Conservation (phyloP, 805 yeast genomes). For the Lachancea dasiensis region DNA sequence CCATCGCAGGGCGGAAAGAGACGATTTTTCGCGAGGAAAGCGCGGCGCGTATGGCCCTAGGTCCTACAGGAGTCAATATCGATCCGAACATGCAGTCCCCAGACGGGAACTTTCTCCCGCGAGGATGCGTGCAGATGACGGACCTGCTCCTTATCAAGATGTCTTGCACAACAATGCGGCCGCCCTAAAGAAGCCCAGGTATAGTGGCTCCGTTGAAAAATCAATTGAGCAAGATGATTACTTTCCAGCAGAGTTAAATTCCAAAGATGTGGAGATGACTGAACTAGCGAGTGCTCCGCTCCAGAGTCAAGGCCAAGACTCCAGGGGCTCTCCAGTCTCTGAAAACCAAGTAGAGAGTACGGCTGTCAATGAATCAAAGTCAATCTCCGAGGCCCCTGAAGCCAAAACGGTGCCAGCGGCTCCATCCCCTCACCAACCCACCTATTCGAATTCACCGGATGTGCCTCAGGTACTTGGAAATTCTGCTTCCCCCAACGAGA, state of each 20-base stretch:
- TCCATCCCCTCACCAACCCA: too few relatives aligned
- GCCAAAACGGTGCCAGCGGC: too few relatives aligned
- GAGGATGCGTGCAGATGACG: constrained; percentile 5
- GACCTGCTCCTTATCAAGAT: constrained; percentile 10
- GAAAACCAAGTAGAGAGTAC: too few relatives aligned
- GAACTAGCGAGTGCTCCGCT: too few relatives aligned
- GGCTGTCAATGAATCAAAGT: too few relatives aligned
- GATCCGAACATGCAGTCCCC: constrained; percentile 4
- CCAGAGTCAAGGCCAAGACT: too few relatives aligned
- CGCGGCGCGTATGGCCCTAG: constrained; percentile 8
- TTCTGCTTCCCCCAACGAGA: too few relatives aligned
- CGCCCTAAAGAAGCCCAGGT: constrained; percentile 3
- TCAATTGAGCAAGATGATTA: not conserved
- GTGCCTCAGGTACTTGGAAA: too few relatives aligned
- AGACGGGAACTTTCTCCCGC: constrained; percentile 9
- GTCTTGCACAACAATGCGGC: constrained; percentile 7
- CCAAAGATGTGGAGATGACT: constrained; percentile 1
- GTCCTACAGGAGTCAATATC: constrained; percentile 4
- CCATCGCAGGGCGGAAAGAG: not conserved
- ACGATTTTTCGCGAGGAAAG: constrained; percentile 1
- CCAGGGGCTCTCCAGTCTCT: too few relatives aligned
- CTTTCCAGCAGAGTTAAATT: not conserved
- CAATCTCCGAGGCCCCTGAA: too few relatives aligned
- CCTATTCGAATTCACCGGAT: too few relatives aligned
- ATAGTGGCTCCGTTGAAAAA: not conserved